Percentiles rank a stretch among this genome's conserved stretches.
Conservation (phyloP, 257 asterid genomes). For the Schizonepeta tenuifolia region DNA sequence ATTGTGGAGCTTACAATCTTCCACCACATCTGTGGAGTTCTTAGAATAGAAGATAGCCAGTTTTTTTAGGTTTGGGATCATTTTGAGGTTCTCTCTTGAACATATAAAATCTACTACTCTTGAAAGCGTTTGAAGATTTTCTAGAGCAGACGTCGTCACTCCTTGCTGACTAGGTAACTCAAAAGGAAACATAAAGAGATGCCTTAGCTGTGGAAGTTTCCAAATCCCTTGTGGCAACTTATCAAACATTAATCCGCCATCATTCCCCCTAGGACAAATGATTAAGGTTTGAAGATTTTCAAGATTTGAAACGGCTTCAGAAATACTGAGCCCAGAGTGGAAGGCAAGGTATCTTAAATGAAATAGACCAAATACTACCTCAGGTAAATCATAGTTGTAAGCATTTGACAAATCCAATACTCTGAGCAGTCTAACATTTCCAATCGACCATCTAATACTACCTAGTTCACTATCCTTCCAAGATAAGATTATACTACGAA, state of each 20-base stretch:
- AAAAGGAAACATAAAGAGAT: not conserved
- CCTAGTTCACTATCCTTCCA: no score
- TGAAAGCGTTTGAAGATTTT: not conserved
- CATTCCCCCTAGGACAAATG: no score
- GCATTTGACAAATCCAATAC: no score
- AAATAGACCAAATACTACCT: no score
- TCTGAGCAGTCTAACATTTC: no score
- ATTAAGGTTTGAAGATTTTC: no score
- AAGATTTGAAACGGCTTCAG: no score
- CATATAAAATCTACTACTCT: not conserved
- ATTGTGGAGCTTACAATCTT: not conserved
- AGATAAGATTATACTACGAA: not conserved
- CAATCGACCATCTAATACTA: no score
- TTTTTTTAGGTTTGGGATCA: not conserved
- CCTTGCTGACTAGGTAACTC: not conserved
- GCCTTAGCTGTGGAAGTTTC: constrained; percentile 15
- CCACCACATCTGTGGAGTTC: not conserved
- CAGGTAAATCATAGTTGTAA: no score
- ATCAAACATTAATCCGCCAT: no score
- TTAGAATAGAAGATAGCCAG: not conserved
- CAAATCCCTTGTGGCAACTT: not conserved
- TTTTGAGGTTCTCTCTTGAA: not conserved
- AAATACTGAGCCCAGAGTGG: no score
- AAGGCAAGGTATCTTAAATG: no score
- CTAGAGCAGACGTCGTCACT: not conserved